phyloP scores from a whole-genome alignment of 169 alveolate species.

The Ichthyophthirius multifiliis region DNA sequence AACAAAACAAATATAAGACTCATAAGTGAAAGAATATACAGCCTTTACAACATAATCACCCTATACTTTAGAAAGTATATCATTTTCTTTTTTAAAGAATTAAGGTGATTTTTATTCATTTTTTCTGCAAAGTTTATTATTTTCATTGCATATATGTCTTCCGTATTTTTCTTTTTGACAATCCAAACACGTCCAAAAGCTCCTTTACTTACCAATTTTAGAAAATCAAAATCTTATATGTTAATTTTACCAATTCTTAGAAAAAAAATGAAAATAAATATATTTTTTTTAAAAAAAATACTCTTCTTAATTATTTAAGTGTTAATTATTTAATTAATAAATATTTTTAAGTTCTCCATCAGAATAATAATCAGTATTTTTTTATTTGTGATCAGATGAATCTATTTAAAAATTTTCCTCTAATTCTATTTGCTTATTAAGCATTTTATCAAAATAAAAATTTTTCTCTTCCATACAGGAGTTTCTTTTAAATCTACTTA shows the following conservation, averaged over 20 bases:
- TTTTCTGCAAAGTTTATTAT: background rate
- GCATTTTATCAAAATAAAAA: background rate
- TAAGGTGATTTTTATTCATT: background rate
- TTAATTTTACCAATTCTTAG: background rate
- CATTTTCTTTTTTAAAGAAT: background rate
- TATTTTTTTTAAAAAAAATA: background rate
- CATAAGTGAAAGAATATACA: slow-evolving; percentile 85
- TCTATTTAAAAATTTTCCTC: background rate
- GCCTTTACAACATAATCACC: slow-evolving; percentile 63
- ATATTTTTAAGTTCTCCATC: background rate
- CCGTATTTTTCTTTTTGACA: background rate
- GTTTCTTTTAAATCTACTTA: no score
- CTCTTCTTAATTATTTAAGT: background rate
- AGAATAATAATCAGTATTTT: background rate
- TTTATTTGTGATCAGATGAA: background rate
- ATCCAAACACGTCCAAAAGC: slow-evolving; percentile 12
- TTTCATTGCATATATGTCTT: background rate
- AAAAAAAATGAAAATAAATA: background rate
- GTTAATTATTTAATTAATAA: no score
- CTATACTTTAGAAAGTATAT: background rate
- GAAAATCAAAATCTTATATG: background rate
- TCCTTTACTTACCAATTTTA: background rate
- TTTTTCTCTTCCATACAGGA: no score
- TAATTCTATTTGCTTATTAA: background rate
- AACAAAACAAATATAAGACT: slow-evolving; percentile 80